Evolutionary conservation across 2,329 filamentous ascomycete genomes (phyloP).

Genomic region (Diatrype stigma): DNA sequence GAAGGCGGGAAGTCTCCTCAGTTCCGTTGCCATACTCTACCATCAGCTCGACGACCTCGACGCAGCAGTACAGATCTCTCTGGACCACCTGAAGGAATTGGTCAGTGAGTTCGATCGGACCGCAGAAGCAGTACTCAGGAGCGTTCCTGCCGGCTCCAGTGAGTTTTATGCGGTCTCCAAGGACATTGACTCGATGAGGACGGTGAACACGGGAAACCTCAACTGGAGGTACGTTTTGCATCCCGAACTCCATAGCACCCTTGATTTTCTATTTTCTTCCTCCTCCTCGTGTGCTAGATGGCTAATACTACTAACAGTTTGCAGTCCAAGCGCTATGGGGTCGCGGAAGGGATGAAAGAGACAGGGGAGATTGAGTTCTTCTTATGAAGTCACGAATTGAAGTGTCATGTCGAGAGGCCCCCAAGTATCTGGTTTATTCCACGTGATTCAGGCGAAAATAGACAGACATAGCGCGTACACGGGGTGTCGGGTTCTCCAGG

Average conservation of each 20-base stretch:
- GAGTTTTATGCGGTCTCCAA: slow-evolving; percentile 16
- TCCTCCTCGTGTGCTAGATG: neutral
- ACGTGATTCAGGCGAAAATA: too few relatives aligned
- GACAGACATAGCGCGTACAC: too few relatives aligned
- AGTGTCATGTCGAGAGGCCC: too few relatives aligned
- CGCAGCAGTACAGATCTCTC: slow-evolving; percentile 20
- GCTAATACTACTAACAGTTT: slow-evolving; percentile 10
- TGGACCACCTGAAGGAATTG: slow-evolving; percentile 16
- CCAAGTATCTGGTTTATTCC: too few relatives aligned
- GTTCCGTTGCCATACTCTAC: slow-evolving; percentile 25
- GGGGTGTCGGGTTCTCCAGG: too few relatives aligned
- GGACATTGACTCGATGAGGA: slow-evolving; percentile 17
- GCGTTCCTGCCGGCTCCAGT: neutral
- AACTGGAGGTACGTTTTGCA: slow-evolving; percentile 21
- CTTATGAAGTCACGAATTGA: slow-evolving; percentile 12
- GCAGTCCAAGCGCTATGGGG: slow-evolving; percentile 17
- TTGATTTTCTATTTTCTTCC: neutral
- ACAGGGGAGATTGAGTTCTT: slow-evolving; percentile 16
- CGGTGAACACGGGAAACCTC: slow-evolving; percentile 22
- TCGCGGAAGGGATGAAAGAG: slow-evolving; percentile 10
- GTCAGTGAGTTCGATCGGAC: slow-evolving; percentile 19
- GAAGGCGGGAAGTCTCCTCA: slow-evolving; percentile 22
- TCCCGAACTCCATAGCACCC: neutral
- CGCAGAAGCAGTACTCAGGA: slow-evolving; percentile 13
- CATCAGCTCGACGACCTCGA: slow-evolving; percentile 18